Percentiles rank a stretch among this genome's conserved stretches.
phyloP scores from a whole-genome alignment of 2,329 filamentous ascomycete species.

The Seiridium cupressi region DNA sequence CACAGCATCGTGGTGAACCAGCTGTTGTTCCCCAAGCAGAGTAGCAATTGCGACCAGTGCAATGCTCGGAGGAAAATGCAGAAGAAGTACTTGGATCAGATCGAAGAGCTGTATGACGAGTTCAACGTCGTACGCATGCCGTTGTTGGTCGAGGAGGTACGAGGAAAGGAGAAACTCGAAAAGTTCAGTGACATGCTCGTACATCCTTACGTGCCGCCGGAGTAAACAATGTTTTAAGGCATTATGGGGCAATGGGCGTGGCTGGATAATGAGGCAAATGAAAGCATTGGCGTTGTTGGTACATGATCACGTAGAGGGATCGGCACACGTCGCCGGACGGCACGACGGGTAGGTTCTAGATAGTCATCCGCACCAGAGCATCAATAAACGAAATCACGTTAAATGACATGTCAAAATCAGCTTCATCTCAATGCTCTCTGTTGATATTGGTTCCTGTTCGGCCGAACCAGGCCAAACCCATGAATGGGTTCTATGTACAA shows the following conservation, averaged over 20 bases:
- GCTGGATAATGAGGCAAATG: not conserved
- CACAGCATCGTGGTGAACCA: conserved; percentile 98
- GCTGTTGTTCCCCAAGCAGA: conserved; percentile 84
- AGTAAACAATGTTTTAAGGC: conserved; percentile 17
- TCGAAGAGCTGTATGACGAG: conserved; percentile 96
- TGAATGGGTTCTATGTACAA: too few relatives aligned
- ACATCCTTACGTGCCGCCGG: conserved; percentile 70
- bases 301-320: not conserved
- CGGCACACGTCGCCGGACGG: too few relatives aligned
- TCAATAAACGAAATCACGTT: too few relatives aligned
- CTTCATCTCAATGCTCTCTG: too few relatives aligned
- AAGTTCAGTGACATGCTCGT: conserved; percentile 86
- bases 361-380: not conserved
- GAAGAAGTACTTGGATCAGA: conserved; percentile 98
- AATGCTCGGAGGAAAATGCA: conserved; percentile 96
- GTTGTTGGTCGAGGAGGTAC: conserved; percentile 88
- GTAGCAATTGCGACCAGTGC: conserved; percentile 90
- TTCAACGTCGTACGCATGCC: conserved; percentile 99
- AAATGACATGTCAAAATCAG: too few relatives aligned
- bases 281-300: conserved; percentile 1
- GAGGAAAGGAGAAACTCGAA: conserved; percentile 91
- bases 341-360: not conserved
- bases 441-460: too few relatives aligned
- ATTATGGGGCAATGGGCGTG: not conserved
- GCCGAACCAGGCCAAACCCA: too few relatives aligned